Base-by-base conservation (phyloP, 345 rosid species). In the Brassica carinata region DNA sequence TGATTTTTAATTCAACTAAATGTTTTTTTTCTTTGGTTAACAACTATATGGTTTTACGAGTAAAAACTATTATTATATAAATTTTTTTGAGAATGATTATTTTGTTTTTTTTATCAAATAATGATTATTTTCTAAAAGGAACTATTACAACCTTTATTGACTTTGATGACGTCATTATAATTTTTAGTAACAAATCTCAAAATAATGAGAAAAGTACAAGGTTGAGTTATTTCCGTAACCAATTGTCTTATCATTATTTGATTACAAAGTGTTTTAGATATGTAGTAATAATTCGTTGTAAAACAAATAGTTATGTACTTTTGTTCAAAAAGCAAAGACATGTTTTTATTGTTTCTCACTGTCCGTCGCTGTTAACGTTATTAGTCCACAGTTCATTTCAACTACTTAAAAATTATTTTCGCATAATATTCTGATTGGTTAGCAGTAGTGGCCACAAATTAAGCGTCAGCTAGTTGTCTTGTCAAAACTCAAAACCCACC, bases 401-500 rank as follows among this genome's bases (percentile, higher is more conserved):
- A 43, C 27, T 31, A 77, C 36, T 18, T 45, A 0, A 34, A 33
- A 13, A 66, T 7, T 30, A 30, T 27, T 57, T 34, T 36, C 29
- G 30, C 53, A n/a, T 61, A 45, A 63, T 34, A 86, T 73, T 30
- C 69, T 69, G 71, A 80, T 68, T 69, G 59, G 79, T 23, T 23
- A 73, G 29, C 65, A 19, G 74, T 74, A 7, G 29, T 34, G 7
- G 43, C 26, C 26, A 75, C 69, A 75, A 69, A 80, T 48, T 69
- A 80, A 51, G 64, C 61, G 79, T 69, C 83, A 74, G 83, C 62
- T 80, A 62, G 58, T 62, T 74, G 79, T 80, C 83, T 62, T 80
- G 79, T 80, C 83, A 69, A 67, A 67, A 38, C 71, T 67, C 48
- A 80, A 80, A 64, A 23, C 61, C 71, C 67, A 80, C 79, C 79